Conservation (phyloP, 768 basidiomycete species). For the Lentinula guzmanii region DNA sequence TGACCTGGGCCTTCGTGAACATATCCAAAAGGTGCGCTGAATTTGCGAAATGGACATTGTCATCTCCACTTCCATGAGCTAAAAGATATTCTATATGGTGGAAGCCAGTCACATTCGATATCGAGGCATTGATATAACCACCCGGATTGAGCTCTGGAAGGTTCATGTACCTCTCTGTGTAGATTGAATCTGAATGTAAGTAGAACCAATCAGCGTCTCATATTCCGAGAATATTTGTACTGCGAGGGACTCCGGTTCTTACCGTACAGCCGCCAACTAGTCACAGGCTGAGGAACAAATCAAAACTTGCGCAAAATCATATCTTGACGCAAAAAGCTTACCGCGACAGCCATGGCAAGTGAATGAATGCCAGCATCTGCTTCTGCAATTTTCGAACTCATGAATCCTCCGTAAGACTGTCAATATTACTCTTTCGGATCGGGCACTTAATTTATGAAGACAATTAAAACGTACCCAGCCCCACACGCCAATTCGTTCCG, state of each 20-base stretch:
- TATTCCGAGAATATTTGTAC: neutral
- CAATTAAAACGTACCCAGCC: constrained; percentile 70
- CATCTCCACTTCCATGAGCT: constrained; percentile 92
- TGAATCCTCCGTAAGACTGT: constrained; percentile 94
- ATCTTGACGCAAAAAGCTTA: constrained; percentile 29
- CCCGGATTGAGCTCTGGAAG: constrained; percentile 69
- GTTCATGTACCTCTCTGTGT: constrained; percentile 97
- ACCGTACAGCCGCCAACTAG: constrained; percentile 82
- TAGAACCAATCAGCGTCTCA: constrained; percentile 1
- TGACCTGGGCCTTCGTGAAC: constrained; percentile 72
- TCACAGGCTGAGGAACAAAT: constrained; percentile 59
- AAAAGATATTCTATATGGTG: constrained; percentile 73
- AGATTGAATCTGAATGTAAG: constrained; percentile 69
- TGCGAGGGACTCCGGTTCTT: constrained; percentile 15
- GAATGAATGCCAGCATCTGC: constrained; percentile 86
- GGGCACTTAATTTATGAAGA: neutral
- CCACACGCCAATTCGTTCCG: constrained; percentile 89
- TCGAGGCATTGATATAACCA: constrained; percentile 88
- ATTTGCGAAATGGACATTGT: constrained; percentile 95
- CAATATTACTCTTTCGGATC: neutral
- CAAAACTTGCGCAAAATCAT: neutral
- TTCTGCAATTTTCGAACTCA: constrained; percentile 91
- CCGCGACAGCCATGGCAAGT: constrained; percentile 87
- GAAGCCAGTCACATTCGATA: constrained; percentile 87
- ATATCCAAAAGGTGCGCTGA: constrained; percentile 90